Conservation (phyloP, 768 basidiomycete species). For the Tephrocybe sp. region DNA sequence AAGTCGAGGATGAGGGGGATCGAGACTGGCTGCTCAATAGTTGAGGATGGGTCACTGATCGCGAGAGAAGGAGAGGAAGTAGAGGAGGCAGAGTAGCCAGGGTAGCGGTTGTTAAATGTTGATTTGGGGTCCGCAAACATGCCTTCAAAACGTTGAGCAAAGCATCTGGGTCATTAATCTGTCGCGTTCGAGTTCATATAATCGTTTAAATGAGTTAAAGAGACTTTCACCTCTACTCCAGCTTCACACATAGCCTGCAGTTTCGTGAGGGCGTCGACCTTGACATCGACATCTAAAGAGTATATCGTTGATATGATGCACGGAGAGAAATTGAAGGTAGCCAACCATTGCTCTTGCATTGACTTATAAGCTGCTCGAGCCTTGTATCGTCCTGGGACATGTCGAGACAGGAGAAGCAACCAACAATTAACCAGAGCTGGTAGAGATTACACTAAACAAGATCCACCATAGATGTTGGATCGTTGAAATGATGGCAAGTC, state of each 20-base stretch:
- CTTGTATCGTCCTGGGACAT: constrained; percentile 52
- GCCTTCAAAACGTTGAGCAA: constrained; percentile 69
- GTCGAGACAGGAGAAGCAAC: constrained; percentile 17
- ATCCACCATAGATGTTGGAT: constrained; percentile 1
- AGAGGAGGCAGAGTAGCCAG: constrained; percentile 66
- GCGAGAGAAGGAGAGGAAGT: constrained; percentile 59
- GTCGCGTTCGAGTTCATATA: constrained; percentile 9
- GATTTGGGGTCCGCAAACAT: constrained; percentile 77
- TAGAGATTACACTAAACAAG: not conserved
- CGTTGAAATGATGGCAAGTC: constrained; percentile 7
- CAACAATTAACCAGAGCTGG: constrained; percentile 1
- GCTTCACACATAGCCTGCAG: constrained; percentile 73
- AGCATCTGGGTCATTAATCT: constrained; percentile 74
- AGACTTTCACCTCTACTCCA: constrained; percentile 56
- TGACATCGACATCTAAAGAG: constrained; percentile 68
- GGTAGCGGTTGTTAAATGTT: constrained; percentile 77
- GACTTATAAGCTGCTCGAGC: constrained; percentile 60
- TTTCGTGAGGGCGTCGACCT: constrained; percentile 77
- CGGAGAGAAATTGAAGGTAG: constrained; percentile 5
- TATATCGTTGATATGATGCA: constrained; percentile 9
- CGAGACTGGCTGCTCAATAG: constrained; percentile 32
- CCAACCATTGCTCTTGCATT: constrained; percentile 65
- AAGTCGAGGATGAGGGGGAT: constrained; percentile 53
- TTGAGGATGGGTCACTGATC: constrained; percentile 26
- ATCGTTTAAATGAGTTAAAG: not conserved